These are phyloP conservation scores for Diplocarpon mali DNA, from an alignment of 2,329 filamentous ascomycete genomes.

Conservation along the genomic window DNA sequence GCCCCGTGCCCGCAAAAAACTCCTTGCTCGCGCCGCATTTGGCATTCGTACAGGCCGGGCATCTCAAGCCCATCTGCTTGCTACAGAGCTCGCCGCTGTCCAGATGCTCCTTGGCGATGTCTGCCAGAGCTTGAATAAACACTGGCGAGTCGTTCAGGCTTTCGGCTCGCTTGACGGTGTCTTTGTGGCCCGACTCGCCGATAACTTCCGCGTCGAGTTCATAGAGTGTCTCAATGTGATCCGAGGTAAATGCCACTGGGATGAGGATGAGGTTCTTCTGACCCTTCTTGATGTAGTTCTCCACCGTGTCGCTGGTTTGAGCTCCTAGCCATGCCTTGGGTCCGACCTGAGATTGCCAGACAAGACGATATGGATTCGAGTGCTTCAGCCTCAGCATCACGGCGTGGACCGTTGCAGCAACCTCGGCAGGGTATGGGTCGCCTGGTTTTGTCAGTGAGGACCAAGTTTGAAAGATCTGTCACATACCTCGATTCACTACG, in stretches of 20 bases:
- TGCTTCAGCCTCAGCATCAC: slow-evolving; percentile 90
- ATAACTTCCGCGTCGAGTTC: slow-evolving; percentile 95
- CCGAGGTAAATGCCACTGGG: slow-evolving; percentile 95
- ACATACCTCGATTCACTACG: slow-evolving; percentile 78
- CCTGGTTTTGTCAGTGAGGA: slow-evolving; percentile 35
- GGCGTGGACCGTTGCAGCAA: slow-evolving; percentile 88
- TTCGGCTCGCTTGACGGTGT: slow-evolving; percentile 80
- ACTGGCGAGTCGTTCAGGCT: slow-evolving; percentile 83
- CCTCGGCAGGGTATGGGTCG: slow-evolving; percentile 90
- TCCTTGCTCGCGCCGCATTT: slow-evolving; percentile 69
- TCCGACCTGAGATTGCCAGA: slow-evolving; percentile 97
- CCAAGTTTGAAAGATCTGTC: no score
- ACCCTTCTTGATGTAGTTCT: slow-evolving; percentile 80
- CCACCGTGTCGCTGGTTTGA: slow-evolving; percentile 80
- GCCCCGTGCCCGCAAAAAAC: slow-evolving; percentile 38
- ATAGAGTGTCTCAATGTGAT: slow-evolving; percentile 95
- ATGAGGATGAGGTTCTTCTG: slow-evolving; percentile 86
- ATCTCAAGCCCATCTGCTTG: slow-evolving; percentile 78
- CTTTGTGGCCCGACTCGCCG: slow-evolving; percentile 65
- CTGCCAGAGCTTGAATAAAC: slow-evolving; percentile 82
- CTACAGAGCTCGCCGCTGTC: slow-evolving; percentile 58
- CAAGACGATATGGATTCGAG: slow-evolving; percentile 82
- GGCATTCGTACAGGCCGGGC: slow-evolving; percentile 87
- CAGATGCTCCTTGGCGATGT: slow-evolving; percentile 75
- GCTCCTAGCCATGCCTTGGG: slow-evolving; percentile 92